Conservation (phyloP, 2,329 filamentous ascomycete species). For the Polytolypa hystricis region DNA sequence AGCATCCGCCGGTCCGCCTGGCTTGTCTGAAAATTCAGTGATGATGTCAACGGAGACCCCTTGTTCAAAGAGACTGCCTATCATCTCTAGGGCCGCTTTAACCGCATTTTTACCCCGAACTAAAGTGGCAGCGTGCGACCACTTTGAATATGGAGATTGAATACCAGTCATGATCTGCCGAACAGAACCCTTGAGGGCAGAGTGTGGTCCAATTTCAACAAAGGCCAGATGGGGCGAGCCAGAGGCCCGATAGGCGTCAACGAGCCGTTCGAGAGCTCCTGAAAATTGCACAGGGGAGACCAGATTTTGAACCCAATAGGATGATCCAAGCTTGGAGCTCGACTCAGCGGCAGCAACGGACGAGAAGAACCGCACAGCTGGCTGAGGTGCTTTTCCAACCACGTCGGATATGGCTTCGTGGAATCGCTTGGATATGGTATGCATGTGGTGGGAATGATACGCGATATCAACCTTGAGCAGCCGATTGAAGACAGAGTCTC, state of each 20-base stretch:
- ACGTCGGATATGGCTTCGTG: not conserved
- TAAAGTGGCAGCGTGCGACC: not conserved
- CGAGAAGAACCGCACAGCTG: not conserved
- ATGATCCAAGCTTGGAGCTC: slow-evolving; percentile 1
- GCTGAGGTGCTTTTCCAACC: not conserved
- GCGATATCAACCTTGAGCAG: slow-evolving; percentile 14
- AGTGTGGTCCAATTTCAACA: slow-evolving; percentile 29
- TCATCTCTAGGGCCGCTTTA: not conserved
- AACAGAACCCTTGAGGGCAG: slow-evolving; percentile 22
- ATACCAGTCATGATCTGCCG: slow-evolving; percentile 15
- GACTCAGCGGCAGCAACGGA: not conserved
- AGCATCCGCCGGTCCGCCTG: not conserved
- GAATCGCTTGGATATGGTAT: not conserved
- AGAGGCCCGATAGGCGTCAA: not conserved
- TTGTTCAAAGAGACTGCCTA: slow-evolving; percentile 2
- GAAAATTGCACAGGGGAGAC: slow-evolving; percentile 17
- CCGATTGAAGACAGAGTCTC: slow-evolving; percentile 11
- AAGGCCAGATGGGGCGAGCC: slow-evolving; percentile 6
- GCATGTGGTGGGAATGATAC: slow-evolving; percentile 18
- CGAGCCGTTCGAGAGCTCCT: slow-evolving; percentile 4
- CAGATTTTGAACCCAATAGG: slow-evolving; percentile 22
- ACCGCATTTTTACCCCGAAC: slow-evolving; percentile 6
- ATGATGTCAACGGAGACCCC: slow-evolving; percentile 5
- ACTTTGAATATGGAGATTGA: slow-evolving; percentile 6
- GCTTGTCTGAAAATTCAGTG: slow-evolving; percentile 2